Conservation (phyloP, 2,329 filamentous ascomycete species). For the Microsporum ferrugineum region DNA sequence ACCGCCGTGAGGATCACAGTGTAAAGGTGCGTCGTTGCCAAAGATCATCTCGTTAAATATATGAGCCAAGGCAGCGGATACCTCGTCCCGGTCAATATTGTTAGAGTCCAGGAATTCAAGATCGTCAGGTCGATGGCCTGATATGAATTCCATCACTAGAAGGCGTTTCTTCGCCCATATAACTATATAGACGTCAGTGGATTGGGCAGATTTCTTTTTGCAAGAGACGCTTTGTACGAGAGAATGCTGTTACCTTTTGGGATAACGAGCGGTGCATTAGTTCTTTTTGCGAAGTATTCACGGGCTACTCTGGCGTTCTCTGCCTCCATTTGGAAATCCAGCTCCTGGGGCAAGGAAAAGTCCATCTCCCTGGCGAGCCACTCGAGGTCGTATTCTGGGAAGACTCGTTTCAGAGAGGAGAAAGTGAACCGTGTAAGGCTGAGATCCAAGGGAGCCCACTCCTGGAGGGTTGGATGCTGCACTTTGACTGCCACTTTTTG, state of each 20-base stretch:
- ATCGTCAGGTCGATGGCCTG: slow-evolving; percentile 78
- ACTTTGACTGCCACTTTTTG: slow-evolving; percentile 92
- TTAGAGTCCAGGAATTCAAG: slow-evolving; percentile 74
- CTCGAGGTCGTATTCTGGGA: slow-evolving; percentile 93
- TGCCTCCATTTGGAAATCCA: slow-evolving; percentile 80
- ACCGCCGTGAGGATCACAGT: slow-evolving; percentile 94
- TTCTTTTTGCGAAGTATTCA: slow-evolving; percentile 66
- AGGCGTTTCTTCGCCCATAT: slow-evolving; percentile 82
- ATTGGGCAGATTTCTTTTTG: too few species aligned
- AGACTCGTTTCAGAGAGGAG: slow-evolving; percentile 77
- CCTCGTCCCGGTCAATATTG: slow-evolving; percentile 85
- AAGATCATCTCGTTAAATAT: slow-evolving; percentile 99
- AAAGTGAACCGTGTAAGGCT: slow-evolving; percentile 82
- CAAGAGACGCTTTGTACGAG: not conserved
- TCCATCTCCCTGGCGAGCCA: slow-evolving; percentile 96
- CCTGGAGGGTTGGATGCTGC: slow-evolving; percentile 78
- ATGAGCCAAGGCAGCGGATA: slow-evolving; percentile 75
- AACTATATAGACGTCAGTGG: slow-evolving; percentile 38
- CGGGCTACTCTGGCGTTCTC: slow-evolving; percentile 69
- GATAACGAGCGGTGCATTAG: slow-evolving; percentile 70
- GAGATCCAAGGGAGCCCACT: slow-evolving; percentile 83
- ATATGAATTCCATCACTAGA: slow-evolving; percentile 87
- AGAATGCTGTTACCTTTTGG: slow-evolving; percentile 46
- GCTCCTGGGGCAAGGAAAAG: slow-evolving; percentile 73
- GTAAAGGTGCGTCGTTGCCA: slow-evolving; percentile 71